Percentiles rank a stretch among this genome's conserved stretches.
These are phyloP conservation scores for Hydrangea macrophylla DNA, from an alignment of 148 eudicot species.

Conservation along the genomic window DNA sequence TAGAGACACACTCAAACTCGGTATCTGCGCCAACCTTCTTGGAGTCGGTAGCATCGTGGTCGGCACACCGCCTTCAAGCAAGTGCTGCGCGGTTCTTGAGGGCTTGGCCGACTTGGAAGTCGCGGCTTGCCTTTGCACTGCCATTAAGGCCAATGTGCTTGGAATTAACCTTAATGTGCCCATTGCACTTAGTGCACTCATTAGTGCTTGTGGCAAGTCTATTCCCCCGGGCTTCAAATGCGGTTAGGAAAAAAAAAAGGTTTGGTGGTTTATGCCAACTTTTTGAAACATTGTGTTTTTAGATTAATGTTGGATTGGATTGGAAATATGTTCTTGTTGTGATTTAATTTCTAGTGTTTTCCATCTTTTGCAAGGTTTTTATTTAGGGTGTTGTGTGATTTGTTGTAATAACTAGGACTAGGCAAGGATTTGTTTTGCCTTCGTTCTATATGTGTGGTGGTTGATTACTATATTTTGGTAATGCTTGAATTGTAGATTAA, in stretches of 20 bases:
- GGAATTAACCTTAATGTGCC: constrained; percentile 44
- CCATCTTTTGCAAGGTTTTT: not conserved
- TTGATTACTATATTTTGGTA: too few species aligned
- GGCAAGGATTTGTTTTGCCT: constrained; percentile 7
- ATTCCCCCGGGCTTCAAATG: constrained; percentile 41
- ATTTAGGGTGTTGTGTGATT: not conserved
- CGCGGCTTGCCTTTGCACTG: constrained; percentile 45
- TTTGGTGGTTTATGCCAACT: not conserved
- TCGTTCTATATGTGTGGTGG: not conserved
- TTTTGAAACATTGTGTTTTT: not conserved
- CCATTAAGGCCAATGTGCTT: constrained; percentile 40
- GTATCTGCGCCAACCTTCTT: constrained; percentile 39
- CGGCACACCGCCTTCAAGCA: constrained; percentile 30
- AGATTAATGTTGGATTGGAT: not conserved
- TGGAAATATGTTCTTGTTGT: not conserved
- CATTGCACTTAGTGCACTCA: constrained; percentile 26
- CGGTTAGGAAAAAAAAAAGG: constrained; percentile 6
- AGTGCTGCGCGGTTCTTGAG: constrained; percentile 35
- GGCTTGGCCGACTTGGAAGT: constrained; percentile 39
- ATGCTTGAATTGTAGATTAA: too few species aligned
- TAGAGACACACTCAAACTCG: constrained; percentile 43
- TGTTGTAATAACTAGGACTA: constrained; percentile 1
- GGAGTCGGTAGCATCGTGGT: constrained; percentile 24
- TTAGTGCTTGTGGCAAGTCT: constrained; percentile 37
- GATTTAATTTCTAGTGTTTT: not conserved